A percentile compares a stretch with the other conserved stretches of the same genome.
Evolutionary conservation across 1,139 yeast genomes (phyloP).

Genomic region (Blastobotrys capitulatus): DNA sequence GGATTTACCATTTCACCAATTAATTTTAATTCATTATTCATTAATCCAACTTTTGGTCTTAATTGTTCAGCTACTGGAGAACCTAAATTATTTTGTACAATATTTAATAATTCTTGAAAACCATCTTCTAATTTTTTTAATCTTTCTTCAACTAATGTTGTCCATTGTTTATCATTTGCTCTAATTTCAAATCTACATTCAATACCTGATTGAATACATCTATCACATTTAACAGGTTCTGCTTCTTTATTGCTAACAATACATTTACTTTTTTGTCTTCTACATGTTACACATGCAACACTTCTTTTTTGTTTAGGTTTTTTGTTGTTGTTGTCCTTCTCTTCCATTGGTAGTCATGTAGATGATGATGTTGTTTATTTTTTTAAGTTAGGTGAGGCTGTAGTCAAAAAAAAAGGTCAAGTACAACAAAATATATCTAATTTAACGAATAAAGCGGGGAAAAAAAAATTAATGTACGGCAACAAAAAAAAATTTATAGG

Average conservation of each 20-base stretch:
- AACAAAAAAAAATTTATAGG: too few relatives aligned
- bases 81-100: not conserved
- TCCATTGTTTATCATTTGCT: conserved; percentile 20
- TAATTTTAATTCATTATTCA: not conserved
- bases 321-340: not conserved
- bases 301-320: conserved; percentile 18
- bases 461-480: too few relatives aligned
- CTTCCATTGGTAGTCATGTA: too few relatives aligned
- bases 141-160: conserved; percentile 17
- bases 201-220: conserved; percentile 19
- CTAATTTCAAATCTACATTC: conserved; percentile 21
- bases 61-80: conserved; percentile 5
- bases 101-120: conserved; percentile 14
- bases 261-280: conserved; percentile 23
- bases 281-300: conserved; percentile 23
- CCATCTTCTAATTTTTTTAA: conserved; percentile 17
- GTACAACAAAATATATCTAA: too few relatives aligned
- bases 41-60: not conserved
- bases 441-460: too few relatives aligned
- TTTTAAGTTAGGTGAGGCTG: too few relatives aligned
- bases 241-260: conserved; percentile 15
- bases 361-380: too few relatives aligned
- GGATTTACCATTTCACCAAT: not conserved
- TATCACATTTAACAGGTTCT: conserved; percentile 22
- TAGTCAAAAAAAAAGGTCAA: too few relatives aligned